phyloP scores from a whole-genome alignment of 768 basidiomycete species.

The Pleurotus platypus region DNA sequence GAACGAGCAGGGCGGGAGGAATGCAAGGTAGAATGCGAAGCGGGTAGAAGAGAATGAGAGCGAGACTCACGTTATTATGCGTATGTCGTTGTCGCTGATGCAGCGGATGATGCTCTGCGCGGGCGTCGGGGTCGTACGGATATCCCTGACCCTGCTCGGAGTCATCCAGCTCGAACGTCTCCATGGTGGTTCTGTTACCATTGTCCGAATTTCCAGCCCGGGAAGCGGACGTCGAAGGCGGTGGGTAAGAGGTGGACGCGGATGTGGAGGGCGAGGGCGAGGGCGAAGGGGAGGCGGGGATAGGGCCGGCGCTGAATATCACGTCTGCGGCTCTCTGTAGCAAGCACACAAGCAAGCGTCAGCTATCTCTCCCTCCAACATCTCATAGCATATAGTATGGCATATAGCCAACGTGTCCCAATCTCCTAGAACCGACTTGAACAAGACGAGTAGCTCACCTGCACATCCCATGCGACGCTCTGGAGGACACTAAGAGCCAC shows the following conservation, averaged over 20 bases:
- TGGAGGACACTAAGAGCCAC: slow-evolving; percentile 57
- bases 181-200: slow-evolving; percentile 15
- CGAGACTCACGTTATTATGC: too few relatives aligned
- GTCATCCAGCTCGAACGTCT: slow-evolving; percentile 52
- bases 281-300: slow-evolving; percentile 8
- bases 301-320: slow-evolving; percentile 33
- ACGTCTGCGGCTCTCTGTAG: slow-evolving; percentile 55
- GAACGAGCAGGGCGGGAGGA: too few relatives aligned
- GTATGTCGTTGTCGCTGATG: too few relatives aligned
- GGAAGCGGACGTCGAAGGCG: too few relatives aligned
- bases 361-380: neutral
- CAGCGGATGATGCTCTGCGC: neutral
- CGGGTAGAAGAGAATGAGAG: too few relatives aligned
- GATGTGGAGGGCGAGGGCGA: too few relatives aligned
- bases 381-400: neutral
- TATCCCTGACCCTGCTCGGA: slow-evolving; percentile 27
- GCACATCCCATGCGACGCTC: slow-evolving; percentile 69
- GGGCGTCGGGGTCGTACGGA: slow-evolving; percentile 12
- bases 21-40: too few relatives aligned
- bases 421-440: too few relatives aligned
- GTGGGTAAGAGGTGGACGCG: too few relatives aligned
- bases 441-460: slow-evolving; percentile 31
- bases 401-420: neutral
- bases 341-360: neutral
- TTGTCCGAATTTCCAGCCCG: neutral